A percentile compares a stretch with the other conserved stretches of the same genome.
Evolutionary conservation across 1,284 basidiomycete genomes (phyloP).

Genomic region (Sporisorium iseilematis-ciliati): DNA sequence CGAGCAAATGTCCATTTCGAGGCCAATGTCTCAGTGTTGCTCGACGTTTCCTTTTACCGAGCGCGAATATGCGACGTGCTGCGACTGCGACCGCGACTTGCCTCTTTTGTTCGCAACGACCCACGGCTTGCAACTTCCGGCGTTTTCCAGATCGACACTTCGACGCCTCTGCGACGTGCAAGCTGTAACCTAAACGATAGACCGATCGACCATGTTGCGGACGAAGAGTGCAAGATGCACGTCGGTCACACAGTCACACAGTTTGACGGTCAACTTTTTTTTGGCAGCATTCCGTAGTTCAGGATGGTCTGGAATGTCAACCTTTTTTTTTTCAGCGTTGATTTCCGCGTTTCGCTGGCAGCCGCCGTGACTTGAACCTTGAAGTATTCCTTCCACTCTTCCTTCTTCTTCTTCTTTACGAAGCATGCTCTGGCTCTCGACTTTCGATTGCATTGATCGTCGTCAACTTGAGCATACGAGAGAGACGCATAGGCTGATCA

Average conservation of each 20-base stretch:
- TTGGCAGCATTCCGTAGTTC: conserved; percentile 18
- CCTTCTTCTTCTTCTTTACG: background rate
- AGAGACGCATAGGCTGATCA: too few species aligned
- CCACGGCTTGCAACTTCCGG: background rate
- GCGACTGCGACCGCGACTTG: conserved; percentile 21
- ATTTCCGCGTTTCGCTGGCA: conserved; percentile 1
- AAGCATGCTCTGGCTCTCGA: background rate
- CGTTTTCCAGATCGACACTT: conserved; percentile 11
- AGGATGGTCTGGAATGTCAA: conserved; percentile 28
- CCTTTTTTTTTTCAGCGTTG: too few species aligned
- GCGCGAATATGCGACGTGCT: too few species aligned
- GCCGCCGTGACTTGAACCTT: background rate
- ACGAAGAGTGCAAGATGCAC: background rate
- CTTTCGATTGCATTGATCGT: background rate
- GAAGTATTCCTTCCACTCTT: too few species aligned
- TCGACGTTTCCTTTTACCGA: too few species aligned
- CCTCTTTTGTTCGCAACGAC: background rate
- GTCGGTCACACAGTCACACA: background rate
- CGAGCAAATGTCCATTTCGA: background rate
- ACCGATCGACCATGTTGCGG: conserved; percentile 2
- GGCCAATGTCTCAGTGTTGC: background rate
- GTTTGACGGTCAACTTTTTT: conserved; percentile 3
- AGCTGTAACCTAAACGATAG: too few species aligned
- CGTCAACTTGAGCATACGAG: too few species aligned
- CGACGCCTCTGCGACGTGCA: too few species aligned